Evolutionary conservation across 306 rosid genomes (phyloP).

Genomic region (Hylodesmum podocarpum): DNA sequence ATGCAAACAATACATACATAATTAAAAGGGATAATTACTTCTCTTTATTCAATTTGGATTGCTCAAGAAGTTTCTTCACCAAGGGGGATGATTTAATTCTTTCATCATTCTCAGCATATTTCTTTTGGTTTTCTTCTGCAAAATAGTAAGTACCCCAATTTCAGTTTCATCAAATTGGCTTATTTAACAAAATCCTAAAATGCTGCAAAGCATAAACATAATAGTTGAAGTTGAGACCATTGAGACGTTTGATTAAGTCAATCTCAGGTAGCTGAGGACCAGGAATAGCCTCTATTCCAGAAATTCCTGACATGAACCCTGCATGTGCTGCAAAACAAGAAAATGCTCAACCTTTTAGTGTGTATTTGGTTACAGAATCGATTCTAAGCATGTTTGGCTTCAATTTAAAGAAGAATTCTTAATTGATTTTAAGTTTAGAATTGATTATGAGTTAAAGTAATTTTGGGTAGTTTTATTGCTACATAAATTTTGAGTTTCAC

Average conservation of each 20-base stretch:
- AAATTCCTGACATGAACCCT: slow-evolving; percentile 79
- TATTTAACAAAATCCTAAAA: slow-evolving; percentile 21
- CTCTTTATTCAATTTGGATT: slow-evolving; percentile 79
- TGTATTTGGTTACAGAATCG: too few species aligned
- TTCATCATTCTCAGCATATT: slow-evolving; percentile 76
- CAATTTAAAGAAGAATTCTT: too few species aligned
- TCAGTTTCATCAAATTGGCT: slow-evolving; percentile 25
- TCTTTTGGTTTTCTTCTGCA: slow-evolving; percentile 92
- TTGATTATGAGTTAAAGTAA: too few species aligned
- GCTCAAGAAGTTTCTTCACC: slow-evolving; percentile 67
- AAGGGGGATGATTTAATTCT: slow-evolving; percentile 72
- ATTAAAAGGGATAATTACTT: slow-evolving; percentile 47
- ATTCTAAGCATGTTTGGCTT: too few species aligned
- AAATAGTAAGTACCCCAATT: not conserved
- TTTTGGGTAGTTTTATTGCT: too few species aligned
- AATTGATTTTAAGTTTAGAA: too few species aligned
- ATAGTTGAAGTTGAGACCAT: slow-evolving; percentile 47
- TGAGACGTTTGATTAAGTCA: slow-evolving; percentile 69
- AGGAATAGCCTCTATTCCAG: slow-evolving; percentile 86
- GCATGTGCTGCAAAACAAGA: slow-evolving; percentile 63
- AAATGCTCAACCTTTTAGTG: slow-evolving; percentile 17
- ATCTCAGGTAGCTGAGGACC: slow-evolving; percentile 87
- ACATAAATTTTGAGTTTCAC: too few species aligned
- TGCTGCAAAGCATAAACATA: not conserved
- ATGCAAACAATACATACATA: slow-evolving; percentile 7